Percentiles rank a stretch among this genome's conserved stretches.
Evolutionary conservation across 179 eudicot species (phyloP).

Genomic region (Silene coronaria): DNA sequence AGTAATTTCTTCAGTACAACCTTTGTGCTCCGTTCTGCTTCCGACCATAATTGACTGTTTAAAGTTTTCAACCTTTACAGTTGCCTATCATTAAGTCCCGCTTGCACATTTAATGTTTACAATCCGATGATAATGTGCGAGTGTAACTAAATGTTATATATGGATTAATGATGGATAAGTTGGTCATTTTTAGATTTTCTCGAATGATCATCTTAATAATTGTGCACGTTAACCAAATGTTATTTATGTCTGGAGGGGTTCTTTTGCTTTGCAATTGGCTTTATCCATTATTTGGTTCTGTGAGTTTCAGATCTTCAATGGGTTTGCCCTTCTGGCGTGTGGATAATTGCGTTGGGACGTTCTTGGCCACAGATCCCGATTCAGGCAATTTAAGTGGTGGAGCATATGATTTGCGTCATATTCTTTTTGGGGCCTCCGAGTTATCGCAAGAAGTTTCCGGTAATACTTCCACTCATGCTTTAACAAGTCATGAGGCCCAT

Average conservation of each 20-base stretch:
- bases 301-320: constrained; percentile 39
- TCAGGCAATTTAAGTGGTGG: constrained; percentile 45
- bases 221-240: not conserved
- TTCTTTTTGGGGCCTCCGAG: constrained; percentile 49
- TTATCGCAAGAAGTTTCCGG: constrained; percentile 34
- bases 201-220: not conserved
- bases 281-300: constrained; percentile 8
- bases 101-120: not conserved
- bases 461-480: constrained; percentile 24
- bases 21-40: not conserved
- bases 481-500: constrained; percentile 28
- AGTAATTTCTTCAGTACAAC: not conserved
- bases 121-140: not conserved
- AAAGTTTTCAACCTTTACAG: not conserved
- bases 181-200: not conserved
- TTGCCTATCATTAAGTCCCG: not conserved
- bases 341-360: constrained; percentile 80
- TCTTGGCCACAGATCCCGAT: constrained; percentile 70
- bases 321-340: constrained; percentile 80
- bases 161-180: not conserved
- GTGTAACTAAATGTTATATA: not conserved
- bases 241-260: not conserved
- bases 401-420: constrained; percentile 79
- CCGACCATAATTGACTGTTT: not conserved
- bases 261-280: not conserved